phyloP scores from a whole-genome alignment of 495 filamentous ascomycete species.

The Penicillium canariense region DNA sequence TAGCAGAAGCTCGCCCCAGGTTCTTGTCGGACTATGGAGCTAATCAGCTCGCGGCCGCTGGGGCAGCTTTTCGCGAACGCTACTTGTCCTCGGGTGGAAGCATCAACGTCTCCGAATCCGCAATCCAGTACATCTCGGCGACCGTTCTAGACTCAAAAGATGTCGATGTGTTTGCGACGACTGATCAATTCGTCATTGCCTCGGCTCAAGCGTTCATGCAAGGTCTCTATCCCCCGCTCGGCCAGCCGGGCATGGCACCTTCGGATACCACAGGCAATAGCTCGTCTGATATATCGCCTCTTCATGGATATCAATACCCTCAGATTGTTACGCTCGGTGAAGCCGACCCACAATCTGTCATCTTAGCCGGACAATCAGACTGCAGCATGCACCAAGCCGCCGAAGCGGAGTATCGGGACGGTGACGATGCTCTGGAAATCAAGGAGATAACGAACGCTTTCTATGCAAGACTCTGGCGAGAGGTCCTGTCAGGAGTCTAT shows the following conservation, averaged over 20 bases:
- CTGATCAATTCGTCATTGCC: constrained; percentile 50
- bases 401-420: constrained; percentile 35
- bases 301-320: constrained; percentile 74
- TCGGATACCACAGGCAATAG: constrained; percentile 52
- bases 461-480: constrained; percentile 48
- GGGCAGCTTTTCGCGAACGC: constrained; percentile 56
- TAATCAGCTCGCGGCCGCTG: constrained; percentile 60
- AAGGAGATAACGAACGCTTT: constrained; percentile 41
- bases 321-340: constrained; percentile 51
- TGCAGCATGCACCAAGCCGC: constrained; percentile 49
- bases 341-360: constrained; percentile 54
- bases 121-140: constrained; percentile 42
- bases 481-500: constrained; percentile 34
- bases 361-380: constrained; percentile 55
- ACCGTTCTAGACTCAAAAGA: constrained; percentile 47
- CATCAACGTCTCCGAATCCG: constrained; percentile 33
- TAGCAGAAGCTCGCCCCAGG: constrained; percentile 37
- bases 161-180: constrained; percentile 43
- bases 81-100: constrained; percentile 50
- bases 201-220: constrained; percentile 77
- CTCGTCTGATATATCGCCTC: constrained; percentile 52
- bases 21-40: constrained; percentile 67
- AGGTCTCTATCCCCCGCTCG: constrained; percentile 73
- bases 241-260: constrained; percentile 39
- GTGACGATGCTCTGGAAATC: constrained; percentile 37